Conservation (phyloP, 495 filamentous ascomycete genomes). For the Xylaria palmicola region DNA sequence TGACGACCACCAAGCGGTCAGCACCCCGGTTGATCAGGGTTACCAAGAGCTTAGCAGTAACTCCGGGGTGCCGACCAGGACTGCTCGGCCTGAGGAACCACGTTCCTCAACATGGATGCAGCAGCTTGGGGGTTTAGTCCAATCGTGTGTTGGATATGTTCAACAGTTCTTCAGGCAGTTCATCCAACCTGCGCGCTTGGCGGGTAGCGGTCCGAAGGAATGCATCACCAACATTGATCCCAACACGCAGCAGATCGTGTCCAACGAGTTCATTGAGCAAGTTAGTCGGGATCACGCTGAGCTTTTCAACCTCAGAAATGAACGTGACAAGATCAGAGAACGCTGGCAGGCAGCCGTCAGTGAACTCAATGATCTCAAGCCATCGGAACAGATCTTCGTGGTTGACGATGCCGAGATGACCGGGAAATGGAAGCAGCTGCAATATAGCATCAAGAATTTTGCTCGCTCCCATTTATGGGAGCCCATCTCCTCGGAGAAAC, state of each 20-base stretch:
- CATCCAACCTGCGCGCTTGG: background rate
- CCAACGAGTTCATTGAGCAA: background rate
- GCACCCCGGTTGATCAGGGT: no score
- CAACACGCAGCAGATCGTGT: background rate
- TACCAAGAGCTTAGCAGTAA: no score
- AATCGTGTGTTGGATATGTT: no score
- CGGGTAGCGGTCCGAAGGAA: background rate
- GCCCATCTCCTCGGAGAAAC: background rate
- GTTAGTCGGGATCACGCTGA: background rate
- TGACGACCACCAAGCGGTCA: no score
- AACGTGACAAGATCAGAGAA: background rate
- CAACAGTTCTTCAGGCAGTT: background rate
- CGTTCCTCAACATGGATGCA: no score
- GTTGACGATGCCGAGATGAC: conserved; percentile 7
- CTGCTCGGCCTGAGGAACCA: no score
- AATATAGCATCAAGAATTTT: background rate
- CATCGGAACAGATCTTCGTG: background rate
- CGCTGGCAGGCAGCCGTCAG: background rate
- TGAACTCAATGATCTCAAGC: conserved; percentile 2
- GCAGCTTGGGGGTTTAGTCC: no score
- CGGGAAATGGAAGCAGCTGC: background rate
- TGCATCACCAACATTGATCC: background rate
- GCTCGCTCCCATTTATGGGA: background rate
- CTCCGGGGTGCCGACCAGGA: no score
- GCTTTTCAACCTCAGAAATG: background rate